These are phyloP conservation scores for Corylus americana DNA, from an alignment of 306 rosid genomes.

Conservation along the genomic window DNA sequence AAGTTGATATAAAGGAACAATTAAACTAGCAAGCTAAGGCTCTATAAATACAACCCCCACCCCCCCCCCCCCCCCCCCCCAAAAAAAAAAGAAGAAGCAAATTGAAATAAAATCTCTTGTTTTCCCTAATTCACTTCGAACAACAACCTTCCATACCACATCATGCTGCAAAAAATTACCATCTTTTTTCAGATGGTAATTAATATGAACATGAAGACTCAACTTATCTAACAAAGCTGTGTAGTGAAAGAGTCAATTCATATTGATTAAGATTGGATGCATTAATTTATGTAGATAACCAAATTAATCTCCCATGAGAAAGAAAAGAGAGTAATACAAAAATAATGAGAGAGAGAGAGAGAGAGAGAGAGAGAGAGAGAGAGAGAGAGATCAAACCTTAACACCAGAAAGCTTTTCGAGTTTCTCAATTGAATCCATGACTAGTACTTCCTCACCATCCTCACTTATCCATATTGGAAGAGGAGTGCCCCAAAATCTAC, in stretches of 20 bases:
- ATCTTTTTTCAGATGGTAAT: not conserved
- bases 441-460: conserved; percentile 73
- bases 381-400: conserved; percentile 55
- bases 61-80: not conserved
- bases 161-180: not conserved
- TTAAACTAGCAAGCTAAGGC: too few species aligned
- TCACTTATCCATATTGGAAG: conserved; percentile 94
- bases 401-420: conserved; percentile 86
- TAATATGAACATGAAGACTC: not conserved
- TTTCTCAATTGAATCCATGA: conserved; percentile 82
- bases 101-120: not conserved
- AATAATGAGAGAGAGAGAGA: not conserved
- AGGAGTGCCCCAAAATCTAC: conserved; percentile 99
- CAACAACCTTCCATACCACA: not conserved
- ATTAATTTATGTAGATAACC: not conserved
- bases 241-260: not conserved
- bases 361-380: not conserved
- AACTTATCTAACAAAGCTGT: not conserved
- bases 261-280: not conserved
- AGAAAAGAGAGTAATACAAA: not conserved
- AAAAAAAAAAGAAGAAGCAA: not conserved
- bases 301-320: not conserved
- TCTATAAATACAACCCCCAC: not conserved
- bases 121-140: not conserved
- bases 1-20: not conserved